These are phyloP conservation scores for Auriscalpium vulgare DNA, from an alignment of 768 basidiomycete species.

Conservation along the genomic window DNA sequence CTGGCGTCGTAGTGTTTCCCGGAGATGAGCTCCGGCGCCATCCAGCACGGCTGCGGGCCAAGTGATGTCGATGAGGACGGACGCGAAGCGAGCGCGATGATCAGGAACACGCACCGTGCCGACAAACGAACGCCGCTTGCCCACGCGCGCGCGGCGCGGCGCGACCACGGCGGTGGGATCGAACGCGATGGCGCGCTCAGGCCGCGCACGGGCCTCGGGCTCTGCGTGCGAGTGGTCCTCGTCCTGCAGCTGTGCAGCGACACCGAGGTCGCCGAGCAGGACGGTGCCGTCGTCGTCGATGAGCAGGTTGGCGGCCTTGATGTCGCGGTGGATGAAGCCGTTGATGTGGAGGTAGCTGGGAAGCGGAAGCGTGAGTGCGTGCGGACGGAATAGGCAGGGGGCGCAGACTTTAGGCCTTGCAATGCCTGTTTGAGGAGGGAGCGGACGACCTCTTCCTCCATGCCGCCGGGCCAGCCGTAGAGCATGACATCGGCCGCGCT, in stretches of 20 bases:
- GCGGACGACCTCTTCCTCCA: constrained; percentile 84
- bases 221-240: constrained; percentile 34
- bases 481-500: constrained; percentile 80
- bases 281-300: constrained; percentile 89
- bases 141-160: constrained; percentile 35
- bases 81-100: not conserved
- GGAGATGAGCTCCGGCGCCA: constrained; percentile 91
- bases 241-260: constrained; percentile 77
- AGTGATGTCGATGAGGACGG: not conserved
- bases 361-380: constrained; percentile 6
- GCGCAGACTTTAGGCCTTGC: constrained; percentile 77
- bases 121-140: constrained; percentile 88
- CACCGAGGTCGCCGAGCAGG: constrained; percentile 86
- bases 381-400: constrained; percentile 13
- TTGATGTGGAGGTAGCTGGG: constrained; percentile 79
- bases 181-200: constrained; percentile 29
- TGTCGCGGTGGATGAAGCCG: constrained; percentile 86
- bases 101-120: constrained; percentile 55
- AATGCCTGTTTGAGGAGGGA: constrained; percentile 82
- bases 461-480: constrained; percentile 80
- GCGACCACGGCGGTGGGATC: constrained; percentile 13
- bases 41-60: constrained; percentile 75
- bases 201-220: constrained; percentile 1
- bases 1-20: constrained; percentile 77
- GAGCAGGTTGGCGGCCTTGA: constrained; percentile 92